phyloP scores from a whole-genome alignment of 2,329 filamentous ascomycete species.

The Ceratocystis alfenasii region DNA sequence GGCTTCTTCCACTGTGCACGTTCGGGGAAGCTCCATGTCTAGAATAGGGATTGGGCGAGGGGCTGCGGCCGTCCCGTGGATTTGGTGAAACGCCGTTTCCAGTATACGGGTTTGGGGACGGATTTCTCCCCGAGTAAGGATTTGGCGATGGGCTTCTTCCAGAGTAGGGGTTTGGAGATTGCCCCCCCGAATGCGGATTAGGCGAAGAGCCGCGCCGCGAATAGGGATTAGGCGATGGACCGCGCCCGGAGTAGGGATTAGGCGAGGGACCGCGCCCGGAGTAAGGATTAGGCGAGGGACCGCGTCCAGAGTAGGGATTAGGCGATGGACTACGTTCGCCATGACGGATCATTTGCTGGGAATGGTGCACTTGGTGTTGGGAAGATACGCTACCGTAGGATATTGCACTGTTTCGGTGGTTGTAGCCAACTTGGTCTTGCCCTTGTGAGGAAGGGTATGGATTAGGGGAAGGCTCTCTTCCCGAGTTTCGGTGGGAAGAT shows the following conservation, averaged over 20 bases:
- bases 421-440: conserved; percentile 14
- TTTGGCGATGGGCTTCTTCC: conserved; percentile 9
- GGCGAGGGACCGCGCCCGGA: background rate
- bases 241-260: background rate
- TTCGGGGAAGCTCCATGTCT: conserved; percentile 11
- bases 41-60: conserved; percentile 19
- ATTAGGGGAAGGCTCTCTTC: conserved; percentile 9
- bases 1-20: conserved; percentile 21
- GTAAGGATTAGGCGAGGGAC: background rate
- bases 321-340: conserved; percentile 17
- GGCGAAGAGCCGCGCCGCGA: background rate
- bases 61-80: conserved; percentile 28
- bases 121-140: conserved; percentile 4
- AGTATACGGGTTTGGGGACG: conserved; percentile 27
- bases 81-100: conserved; percentile 11
- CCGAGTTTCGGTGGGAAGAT: conserved; percentile 14
- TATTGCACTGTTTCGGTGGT: conserved; percentile 10
- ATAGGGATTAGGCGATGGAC: background rate
- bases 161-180: conserved; percentile 8
- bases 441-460: conserved; percentile 12
- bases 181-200: background rate
- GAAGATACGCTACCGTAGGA: conserved; percentile 11
- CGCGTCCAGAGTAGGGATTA: background rate
- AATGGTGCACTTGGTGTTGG: conserved; percentile 2
- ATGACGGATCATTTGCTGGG: conserved; percentile 17